Conservation (phyloP, 2,329 filamentous ascomycete species). For the Diaporthe velutina region DNA sequence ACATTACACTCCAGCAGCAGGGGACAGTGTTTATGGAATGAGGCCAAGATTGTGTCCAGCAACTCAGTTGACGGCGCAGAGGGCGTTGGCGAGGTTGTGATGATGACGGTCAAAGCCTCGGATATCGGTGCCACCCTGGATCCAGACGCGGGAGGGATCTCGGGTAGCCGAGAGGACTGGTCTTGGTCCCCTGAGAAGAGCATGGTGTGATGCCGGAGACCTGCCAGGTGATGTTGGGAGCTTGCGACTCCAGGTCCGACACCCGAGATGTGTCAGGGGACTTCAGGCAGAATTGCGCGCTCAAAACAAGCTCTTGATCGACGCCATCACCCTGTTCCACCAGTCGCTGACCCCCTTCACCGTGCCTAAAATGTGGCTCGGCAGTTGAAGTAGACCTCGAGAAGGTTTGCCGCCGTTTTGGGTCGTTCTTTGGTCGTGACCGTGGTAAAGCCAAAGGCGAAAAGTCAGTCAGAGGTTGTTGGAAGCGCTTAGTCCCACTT, state of each 20-base stretch:
- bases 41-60: conserved; percentile 59
- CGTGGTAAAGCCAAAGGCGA: background rate
- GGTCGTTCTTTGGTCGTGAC: background rate
- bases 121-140: conserved; percentile 14
- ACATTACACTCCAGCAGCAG: conserved; percentile 57
- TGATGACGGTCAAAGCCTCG: conserved; percentile 56
- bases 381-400: background rate
- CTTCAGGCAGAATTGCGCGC: conserved; percentile 33
- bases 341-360: background rate
- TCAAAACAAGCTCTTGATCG: conserved; percentile 29
- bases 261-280: conserved; percentile 23
- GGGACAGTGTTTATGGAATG: conserved; percentile 59
- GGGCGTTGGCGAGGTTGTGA: conserved; percentile 69
- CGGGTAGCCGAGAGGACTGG: background rate
- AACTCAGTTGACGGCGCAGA: conserved; percentile 67
- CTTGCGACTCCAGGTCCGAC: background rate
- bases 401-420: background rate
- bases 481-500: background rate
- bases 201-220: background rate
- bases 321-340: conserved; percentile 13
- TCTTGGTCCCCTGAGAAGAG: background rate
- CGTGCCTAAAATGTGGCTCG: background rate
- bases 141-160: conserved; percentile 27
- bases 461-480: conserved; percentile 5
- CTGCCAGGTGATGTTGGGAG: background rate